These are phyloP conservation scores for Penicillium tannophilum DNA, from an alignment of 495 filamentous ascomycete genomes.

Conservation along the genomic window DNA sequence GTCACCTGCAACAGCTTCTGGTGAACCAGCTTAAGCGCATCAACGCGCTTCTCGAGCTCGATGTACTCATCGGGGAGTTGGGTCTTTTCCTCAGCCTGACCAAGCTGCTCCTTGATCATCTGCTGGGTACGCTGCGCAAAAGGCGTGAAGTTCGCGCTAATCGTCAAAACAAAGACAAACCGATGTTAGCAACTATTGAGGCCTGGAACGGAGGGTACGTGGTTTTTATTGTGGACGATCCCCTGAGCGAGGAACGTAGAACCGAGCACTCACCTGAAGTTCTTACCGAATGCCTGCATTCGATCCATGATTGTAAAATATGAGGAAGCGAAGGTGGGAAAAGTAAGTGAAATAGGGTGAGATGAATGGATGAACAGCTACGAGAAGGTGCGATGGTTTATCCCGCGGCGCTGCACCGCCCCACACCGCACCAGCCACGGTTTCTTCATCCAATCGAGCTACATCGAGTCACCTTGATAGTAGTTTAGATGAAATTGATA, in stretches of 20 bases:
- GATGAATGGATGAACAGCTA: constrained; percentile 12
- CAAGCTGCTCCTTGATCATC: constrained; percentile 94
- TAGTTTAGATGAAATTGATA: not conserved
- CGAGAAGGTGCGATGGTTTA: constrained; percentile 17
- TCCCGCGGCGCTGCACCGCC: constrained; percentile 28
- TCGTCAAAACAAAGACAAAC: constrained; percentile 16
- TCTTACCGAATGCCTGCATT: constrained; percentile 74
- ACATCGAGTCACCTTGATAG: not conserved
- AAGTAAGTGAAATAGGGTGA: constrained; percentile 8
- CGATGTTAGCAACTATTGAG: constrained; percentile 26
- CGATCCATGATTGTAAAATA: constrained; percentile 60
- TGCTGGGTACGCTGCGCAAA: constrained; percentile 94
- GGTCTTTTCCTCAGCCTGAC: constrained; percentile 95
- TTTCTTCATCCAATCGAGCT: constrained; percentile 14
- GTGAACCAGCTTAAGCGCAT: constrained; percentile 95
- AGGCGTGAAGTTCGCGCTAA: constrained; percentile 74
- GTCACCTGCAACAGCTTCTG: constrained; percentile 96
- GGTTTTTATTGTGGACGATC: not conserved
- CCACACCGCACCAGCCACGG: constrained; percentile 34
- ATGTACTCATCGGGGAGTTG: constrained; percentile 97
- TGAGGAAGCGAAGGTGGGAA: constrained; percentile 5
- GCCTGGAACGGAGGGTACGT: constrained; percentile 14
- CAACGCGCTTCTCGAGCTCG: constrained; percentile 97
- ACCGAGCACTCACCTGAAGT: constrained; percentile 57
- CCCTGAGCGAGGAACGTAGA: not conserved